A percentile compares a stretch with the other conserved stretches of the same genome.
These are phyloP conservation scores for Saraca asoca DNA, from an alignment of 331 rosid species.

Conservation along the genomic window DNA sequence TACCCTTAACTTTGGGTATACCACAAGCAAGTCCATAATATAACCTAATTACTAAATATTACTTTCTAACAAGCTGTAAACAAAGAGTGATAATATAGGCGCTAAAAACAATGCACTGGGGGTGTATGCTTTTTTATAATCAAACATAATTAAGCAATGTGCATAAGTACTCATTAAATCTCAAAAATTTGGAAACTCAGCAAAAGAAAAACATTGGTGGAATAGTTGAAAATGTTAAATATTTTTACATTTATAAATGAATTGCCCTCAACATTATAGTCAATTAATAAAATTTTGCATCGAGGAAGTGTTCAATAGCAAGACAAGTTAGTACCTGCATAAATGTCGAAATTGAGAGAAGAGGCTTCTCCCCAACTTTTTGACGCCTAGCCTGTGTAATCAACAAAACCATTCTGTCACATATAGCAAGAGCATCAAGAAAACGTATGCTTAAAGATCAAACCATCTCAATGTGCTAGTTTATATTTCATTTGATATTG, in stretches of 20 bases:
- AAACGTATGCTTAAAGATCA: constrained; percentile 14
- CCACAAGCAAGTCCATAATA: no score
- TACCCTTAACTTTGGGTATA: no score
- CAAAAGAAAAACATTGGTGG: neutral
- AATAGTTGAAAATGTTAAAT: neutral
- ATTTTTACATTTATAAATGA: no score
- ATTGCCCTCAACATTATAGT: no score
- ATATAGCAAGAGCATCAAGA: constrained; percentile 7
- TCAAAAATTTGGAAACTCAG: constrained; percentile 12
- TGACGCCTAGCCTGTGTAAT: constrained; percentile 85
- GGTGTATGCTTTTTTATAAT: constrained; percentile 11
- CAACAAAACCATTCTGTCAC: constrained; percentile 36
- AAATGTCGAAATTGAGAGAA: constrained; percentile 83
- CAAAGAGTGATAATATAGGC: no score
- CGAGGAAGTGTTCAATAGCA: no score
- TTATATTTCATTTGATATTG: neutral
- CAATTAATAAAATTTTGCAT: no score
- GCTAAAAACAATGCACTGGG: neutral
- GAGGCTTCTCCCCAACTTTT: constrained; percentile 98
- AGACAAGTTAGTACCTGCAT: constrained; percentile 61
- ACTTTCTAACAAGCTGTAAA: no score
- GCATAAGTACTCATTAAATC: constrained; percentile 23
- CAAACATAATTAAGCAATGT: constrained; percentile 9
- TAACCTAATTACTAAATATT: no score
- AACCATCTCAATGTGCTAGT: neutral